Evolutionary conservation across 2,329 filamentous ascomycete species (phyloP).

Genomic region (Cordyceps tenuipes): DNA sequence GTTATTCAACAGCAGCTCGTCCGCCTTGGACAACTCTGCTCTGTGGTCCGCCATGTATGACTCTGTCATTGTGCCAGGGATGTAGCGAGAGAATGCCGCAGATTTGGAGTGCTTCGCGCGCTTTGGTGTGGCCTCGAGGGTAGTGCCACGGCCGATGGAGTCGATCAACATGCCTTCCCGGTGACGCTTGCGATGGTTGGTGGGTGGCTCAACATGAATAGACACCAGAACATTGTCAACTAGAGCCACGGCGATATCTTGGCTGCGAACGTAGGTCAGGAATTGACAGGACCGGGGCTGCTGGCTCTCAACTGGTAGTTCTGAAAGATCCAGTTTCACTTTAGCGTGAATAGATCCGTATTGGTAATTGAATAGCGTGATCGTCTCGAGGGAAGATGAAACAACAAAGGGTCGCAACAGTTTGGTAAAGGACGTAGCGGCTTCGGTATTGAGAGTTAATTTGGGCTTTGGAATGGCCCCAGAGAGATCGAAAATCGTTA

Average conservation of each 20-base stretch:
- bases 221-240: conserved; percentile 56
- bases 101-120: conserved; percentile 23
- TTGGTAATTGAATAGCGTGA: conserved; percentile 60
- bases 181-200: conserved; percentile 45
- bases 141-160: conserved; percentile 59
- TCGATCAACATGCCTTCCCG: conserved; percentile 61
- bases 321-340: conserved; percentile 35
- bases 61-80: conserved; percentile 44
- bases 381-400: conserved; percentile 45
- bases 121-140: conserved; percentile 29
- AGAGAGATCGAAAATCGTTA: conserved; percentile 57
- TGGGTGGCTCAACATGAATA: conserved; percentile 59
- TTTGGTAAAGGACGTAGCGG: conserved; percentile 54
- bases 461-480: conserved; percentile 52
- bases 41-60: conserved; percentile 39
- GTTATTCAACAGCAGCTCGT: conserved; percentile 37
- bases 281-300: conserved; percentile 33
- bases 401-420: conserved; percentile 60
- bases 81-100: conserved; percentile 25
- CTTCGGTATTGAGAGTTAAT: conserved; percentile 43
- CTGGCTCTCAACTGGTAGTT: conserved; percentile 29
- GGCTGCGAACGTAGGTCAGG: conserved; percentile 55
- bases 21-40: conserved; percentile 37
- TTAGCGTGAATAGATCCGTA: conserved; percentile 54
- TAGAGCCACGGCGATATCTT: conserved; percentile 58